Evolutionary conservation across 495 filamentous ascomycete genomes (phyloP), one percentile per base, ranked within the genome.

Genomic region (Acidiella bohemica): DNA sequence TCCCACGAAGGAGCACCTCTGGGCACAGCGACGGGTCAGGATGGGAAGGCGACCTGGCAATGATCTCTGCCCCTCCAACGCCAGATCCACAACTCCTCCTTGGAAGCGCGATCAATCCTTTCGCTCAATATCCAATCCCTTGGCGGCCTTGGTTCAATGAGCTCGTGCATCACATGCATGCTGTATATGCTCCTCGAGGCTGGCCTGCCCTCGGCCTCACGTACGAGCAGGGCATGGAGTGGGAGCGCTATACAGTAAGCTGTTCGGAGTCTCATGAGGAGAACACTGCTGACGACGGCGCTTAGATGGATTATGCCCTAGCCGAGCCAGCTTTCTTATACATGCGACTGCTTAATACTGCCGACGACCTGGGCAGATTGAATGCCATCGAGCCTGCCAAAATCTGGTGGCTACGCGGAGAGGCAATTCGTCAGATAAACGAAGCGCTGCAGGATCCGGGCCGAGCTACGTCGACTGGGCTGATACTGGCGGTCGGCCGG

Each of bases 161-260:
- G 7, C 28, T 49, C 9, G 19, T 48, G 17, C 39, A 48, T 27
- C 45, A 48, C 33, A 48, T 48, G 45, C 21, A 42, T 4, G 43
- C 45, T 13, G 34, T 48, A 22, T 48, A 37, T 21, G 45, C 45
- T 17, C 45, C 45, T 16, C 39, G 45, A 18, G 45, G 45, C 32
- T 48, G 45, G 45, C 45, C 45, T 2, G 32, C 39, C 3, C 39
- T 48, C 5, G 43, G 40, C 12, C 42, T 48, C 24, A 43, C 45
- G 14, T 25, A 30, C 9, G 26, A 42, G 3, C 19, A 48, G 26
- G 45, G 45, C 9, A n/a, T 37, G 33, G 16, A 24, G 4, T 48
- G 45, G 45, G 45, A 48, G 21, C 19, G 32, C 13, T 48, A 38
- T 39, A 48, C 43, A n/a, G n/a, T n/a, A n/a, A n/a, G n/a, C n/a